A percentile compares a stretch with the other conserved stretches of the same genome.
Evolutionary conservation across 2,329 filamentous ascomycete species (phyloP).

Genomic region (Fonsecaea monophora): DNA sequence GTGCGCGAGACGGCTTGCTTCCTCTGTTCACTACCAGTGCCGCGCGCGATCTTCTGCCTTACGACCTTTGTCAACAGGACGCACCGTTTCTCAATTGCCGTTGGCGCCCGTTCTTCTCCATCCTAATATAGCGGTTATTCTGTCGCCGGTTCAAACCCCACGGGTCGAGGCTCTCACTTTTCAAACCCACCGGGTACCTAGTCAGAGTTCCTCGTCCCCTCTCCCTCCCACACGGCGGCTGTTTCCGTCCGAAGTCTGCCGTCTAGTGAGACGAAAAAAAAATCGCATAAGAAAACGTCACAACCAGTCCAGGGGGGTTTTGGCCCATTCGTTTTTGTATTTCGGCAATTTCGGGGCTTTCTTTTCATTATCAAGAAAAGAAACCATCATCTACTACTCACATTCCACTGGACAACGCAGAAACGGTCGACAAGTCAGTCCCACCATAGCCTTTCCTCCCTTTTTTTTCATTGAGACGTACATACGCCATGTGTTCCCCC

Average conservation of each 20-base stretch:
- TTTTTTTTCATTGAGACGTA: not conserved
- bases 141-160: not conserved
- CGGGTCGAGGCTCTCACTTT: not conserved
- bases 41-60: not conserved
- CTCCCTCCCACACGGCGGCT: slow-evolving; percentile 13
- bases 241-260: slow-evolving; percentile 5
- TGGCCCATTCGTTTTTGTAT: not conserved
- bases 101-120: not conserved
- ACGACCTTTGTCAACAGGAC: not conserved
- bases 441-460: not conserved
- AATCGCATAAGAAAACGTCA: slow-evolving; percentile 19
- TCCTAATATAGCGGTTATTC: not conserved
- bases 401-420: not conserved
- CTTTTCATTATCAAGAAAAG: not conserved
- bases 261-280: slow-evolving; percentile 4
- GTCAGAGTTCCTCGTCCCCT: not conserved
- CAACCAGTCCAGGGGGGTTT: not conserved
- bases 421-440: not conserved
- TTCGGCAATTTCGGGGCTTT: not conserved
- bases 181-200: not conserved
- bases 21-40: not conserved
- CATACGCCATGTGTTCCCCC: not conserved
- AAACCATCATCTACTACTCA: not conserved
- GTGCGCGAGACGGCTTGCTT: not conserved
- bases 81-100: not conserved